phyloP scores from a whole-genome alignment of 257 asterid genomes.

The Solanum tarapatanum region DNA sequence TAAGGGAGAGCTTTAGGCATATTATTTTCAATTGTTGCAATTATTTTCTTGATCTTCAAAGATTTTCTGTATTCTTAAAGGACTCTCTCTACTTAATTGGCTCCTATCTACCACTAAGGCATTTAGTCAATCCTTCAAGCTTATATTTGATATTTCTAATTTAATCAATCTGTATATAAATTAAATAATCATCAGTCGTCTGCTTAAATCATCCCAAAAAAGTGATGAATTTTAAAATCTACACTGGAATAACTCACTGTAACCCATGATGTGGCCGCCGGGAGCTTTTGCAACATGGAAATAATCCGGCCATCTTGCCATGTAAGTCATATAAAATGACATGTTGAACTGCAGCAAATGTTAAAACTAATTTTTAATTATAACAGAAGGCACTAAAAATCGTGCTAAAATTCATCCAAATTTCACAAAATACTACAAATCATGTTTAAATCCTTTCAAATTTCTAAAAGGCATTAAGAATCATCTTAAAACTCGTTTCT shows the following conservation, averaged over 20 bases:
- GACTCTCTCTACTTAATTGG: not conserved
- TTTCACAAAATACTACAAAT: not conserved
- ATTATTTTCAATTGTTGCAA: not conserved
- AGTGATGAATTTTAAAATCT: not conserved
- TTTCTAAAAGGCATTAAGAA: not conserved
- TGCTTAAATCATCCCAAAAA: not conserved
- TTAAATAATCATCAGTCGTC: not conserved
- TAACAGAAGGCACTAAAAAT: not conserved
- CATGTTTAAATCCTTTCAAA: not conserved
- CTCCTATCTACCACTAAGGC: not conserved
- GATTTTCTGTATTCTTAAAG: not conserved
- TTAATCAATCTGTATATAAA: not conserved
- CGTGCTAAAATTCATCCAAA: not conserved
- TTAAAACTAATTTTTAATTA: not conserved
- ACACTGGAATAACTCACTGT: conserved; percentile 15
- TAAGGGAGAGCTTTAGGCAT: not conserved
- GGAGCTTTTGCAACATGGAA: conserved; percentile 92
- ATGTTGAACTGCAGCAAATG: conserved; percentile 30
- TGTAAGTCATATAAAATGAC: conserved; percentile 85
- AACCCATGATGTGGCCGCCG: conserved; percentile 55
- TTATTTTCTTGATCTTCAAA: not conserved
- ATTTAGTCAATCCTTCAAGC: not conserved
- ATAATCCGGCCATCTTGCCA: conserved; percentile 98
- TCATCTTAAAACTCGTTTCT: not conserved
- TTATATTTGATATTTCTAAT: not conserved